Percentiles rank a stretch among this genome's conserved stretches.
Conservation (phyloP, 768 basidiomycete genomes). For the Amanita subjunquillea region DNA sequence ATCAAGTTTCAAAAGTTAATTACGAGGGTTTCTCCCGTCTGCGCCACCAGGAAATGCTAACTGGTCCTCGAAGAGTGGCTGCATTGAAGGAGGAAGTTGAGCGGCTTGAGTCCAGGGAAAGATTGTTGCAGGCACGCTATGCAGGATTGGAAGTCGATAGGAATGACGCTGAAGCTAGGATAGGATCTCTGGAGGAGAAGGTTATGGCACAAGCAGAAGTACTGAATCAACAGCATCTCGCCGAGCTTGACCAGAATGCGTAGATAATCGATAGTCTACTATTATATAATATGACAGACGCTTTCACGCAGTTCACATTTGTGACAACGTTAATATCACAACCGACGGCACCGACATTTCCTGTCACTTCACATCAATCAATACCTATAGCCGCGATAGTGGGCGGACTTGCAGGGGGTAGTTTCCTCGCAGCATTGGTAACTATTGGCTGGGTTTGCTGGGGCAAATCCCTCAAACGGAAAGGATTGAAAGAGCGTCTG, state of each 20-base stretch:
- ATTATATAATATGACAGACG: not conserved
- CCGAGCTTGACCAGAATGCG: constrained; percentile 32
- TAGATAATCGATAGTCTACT: not conserved
- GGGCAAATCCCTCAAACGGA: constrained; percentile 30
- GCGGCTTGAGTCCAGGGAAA: constrained; percentile 65
- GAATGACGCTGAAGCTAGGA: constrained; percentile 45
- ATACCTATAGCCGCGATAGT: constrained; percentile 40
- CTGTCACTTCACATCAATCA: constrained; percentile 4
- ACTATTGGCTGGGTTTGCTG: constrained; percentile 37
- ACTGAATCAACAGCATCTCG: constrained; percentile 66
- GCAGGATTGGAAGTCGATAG: constrained; percentile 72
- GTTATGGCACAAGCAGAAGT: constrained; percentile 81
- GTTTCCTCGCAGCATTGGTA: constrained; percentile 30
- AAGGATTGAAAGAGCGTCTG: constrained; percentile 17
- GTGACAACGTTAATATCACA: not conserved
- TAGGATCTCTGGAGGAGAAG: constrained; percentile 69
- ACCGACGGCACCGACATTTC: constrained; percentile 1
- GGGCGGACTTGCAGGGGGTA: constrained; percentile 39
- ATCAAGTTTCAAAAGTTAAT: constrained; percentile 58
- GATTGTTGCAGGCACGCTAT: constrained; percentile 70
- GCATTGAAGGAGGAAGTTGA: constrained; percentile 85
- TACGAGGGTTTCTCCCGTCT: constrained; percentile 73
- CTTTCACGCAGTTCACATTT: constrained; percentile 6
- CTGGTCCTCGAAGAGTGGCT: constrained; percentile 70
- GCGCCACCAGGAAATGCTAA: constrained; percentile 58